These are phyloP conservation scores for Dendrobium chrysotoxum DNA, from an alignment of 106 monocot species.

Conservation along the genomic window DNA sequence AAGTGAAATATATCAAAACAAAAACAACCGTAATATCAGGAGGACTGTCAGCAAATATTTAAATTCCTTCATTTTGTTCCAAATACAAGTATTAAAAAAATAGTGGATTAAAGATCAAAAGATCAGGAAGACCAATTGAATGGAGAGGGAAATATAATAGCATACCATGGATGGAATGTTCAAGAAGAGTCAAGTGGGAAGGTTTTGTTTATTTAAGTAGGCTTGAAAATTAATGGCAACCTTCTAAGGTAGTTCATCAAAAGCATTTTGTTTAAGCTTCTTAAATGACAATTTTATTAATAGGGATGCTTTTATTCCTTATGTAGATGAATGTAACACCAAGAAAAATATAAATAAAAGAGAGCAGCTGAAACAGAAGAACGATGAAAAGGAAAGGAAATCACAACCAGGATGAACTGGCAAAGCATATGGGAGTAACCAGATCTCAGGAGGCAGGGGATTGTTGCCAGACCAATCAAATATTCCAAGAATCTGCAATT, in stretches of 20 bases:
- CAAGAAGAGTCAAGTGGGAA: background rate
- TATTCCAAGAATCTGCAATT: conserved; percentile 73
- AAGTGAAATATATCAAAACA: background rate
- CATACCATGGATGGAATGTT: background rate
- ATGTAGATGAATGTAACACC: background rate
- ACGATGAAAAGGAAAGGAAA: background rate
- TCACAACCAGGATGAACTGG: conserved; percentile 85
- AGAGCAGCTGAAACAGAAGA: background rate
- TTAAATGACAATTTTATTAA: background rate
- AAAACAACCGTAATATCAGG: background rate
- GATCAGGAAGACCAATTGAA: background rate
- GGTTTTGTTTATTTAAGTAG: background rate
- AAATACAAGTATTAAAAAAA: background rate
- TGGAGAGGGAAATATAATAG: background rate
- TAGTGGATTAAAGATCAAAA: background rate
- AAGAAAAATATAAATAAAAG: background rate
- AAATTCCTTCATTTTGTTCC: background rate
- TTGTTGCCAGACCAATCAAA: conserved; percentile 97
- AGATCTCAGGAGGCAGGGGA: conserved; percentile 83
- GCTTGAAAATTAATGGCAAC: background rate
- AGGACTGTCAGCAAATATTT: background rate
- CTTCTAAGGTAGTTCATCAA: background rate
- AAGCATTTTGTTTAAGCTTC: background rate
- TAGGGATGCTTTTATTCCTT: background rate
- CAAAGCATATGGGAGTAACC: conserved; percentile 69